Evolutionary conservation across 805 yeast species (phyloP), one percentile per base, ranked within the genome.

Genomic region (Lipomyces yamadae): DNA sequence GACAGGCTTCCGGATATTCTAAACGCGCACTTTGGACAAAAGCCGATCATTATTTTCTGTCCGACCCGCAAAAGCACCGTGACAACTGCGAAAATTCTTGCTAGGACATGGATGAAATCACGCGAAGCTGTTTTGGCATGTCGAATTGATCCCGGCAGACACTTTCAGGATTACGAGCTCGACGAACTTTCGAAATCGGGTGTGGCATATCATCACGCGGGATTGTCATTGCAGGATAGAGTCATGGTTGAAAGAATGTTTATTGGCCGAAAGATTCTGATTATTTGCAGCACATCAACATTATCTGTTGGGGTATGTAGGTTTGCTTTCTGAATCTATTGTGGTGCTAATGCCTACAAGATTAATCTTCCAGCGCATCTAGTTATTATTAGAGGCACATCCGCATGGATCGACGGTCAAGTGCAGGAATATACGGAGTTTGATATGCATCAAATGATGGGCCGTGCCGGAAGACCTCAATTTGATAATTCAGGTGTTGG

Each of bases 391-490:
- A 86, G 86, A 67, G 89, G 89, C 0, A 86, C 90, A 0, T 80
- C 79, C 65, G 75, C 82, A 42, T 86, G 88, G 86, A 76, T 74
- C 24, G 76, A 77, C 3, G 78, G 80, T 15, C 78, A 74, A 18
- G 76, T 79, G 62, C 77, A 76, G 45, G 89, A 86, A 65, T 86
- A 86, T 72, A 80, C 86, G 1, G 85, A 83, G 57, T 75, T 85
- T 32, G 89, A 86, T 65, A 76, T 86, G 37, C 74, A 84, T 54
- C 89, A 87, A 70, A 87, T 86, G 90, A 81, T 86, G 74, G 89
- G 89, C 2, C 78, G 89, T 71, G 89, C 89, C 2, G 89, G 90
- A 2, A 60, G 88, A 59, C 88, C 88, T 0, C 86, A 83, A 39
- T 85, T 80, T 73, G 88, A 85, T 70, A 79, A 78, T 2, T 80